Evolutionary conservation across 495 filamentous ascomycete genomes (phyloP).

Genomic region (Evernia prunastri): DNA sequence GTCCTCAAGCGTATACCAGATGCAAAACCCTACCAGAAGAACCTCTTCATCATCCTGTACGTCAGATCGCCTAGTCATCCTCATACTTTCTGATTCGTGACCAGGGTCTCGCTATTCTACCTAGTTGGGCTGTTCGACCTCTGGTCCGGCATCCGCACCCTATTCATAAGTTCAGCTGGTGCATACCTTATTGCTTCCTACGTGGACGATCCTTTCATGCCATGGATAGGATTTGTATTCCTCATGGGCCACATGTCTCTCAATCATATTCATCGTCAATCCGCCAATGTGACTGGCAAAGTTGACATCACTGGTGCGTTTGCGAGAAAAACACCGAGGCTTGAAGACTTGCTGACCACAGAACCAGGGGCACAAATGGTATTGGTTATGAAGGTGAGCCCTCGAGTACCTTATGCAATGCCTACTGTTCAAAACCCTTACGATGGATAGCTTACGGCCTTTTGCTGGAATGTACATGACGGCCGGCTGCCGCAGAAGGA

Average conservation of each 20-base stretch:
- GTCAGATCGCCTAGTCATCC: conserved; percentile 16
- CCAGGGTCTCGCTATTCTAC: conserved; percentile 75
- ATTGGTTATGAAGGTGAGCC: conserved; percentile 75
- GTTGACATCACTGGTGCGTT: conserved; percentile 75
- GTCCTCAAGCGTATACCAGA: conserved; percentile 90
- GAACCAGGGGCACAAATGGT: conserved; percentile 78
- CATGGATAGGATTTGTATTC: conserved; percentile 92
- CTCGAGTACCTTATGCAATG: not conserved
- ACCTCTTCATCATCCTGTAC: conserved; percentile 75
- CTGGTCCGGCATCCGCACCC: conserved; percentile 76
- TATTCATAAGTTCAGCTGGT: conserved; percentile 69
- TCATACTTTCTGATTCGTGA: not conserved
- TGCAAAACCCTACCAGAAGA: conserved; percentile 75
- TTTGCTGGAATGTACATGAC: conserved; percentile 97
- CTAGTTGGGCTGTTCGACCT: conserved; percentile 91
- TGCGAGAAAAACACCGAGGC: not conserved
- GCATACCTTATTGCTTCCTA: conserved; percentile 80
- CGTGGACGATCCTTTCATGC: conserved; percentile 90
- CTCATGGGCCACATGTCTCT: conserved; percentile 93
- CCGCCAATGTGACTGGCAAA: conserved; percentile 51
- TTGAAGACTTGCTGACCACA: conserved; percentile 7
- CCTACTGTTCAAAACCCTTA: not conserved
- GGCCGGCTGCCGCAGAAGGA: conserved; percentile 70
- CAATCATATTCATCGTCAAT: conserved; percentile 78
- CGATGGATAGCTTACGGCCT: conserved; percentile 61